Percentiles rank a stretch among this genome's conserved stretches.
Conservation (phyloP, 495 filamentous ascomycete species). For the Neurospora sp. region DNA sequence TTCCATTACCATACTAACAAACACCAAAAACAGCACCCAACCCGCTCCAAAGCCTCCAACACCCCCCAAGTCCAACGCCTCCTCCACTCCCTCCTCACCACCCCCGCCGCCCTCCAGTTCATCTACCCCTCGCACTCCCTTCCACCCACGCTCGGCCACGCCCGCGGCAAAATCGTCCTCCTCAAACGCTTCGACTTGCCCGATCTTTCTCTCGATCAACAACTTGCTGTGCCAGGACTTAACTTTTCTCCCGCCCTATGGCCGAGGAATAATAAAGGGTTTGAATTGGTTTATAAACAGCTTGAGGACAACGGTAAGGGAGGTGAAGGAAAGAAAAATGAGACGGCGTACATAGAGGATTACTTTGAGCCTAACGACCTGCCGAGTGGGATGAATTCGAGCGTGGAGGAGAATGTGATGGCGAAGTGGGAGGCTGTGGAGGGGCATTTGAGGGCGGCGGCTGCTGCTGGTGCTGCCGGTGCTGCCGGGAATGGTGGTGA, state of each 20-base stretch:
- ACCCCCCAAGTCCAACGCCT: slow-evolving; percentile 44
- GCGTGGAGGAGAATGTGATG: slow-evolving; percentile 46
- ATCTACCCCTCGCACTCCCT: slow-evolving; percentile 53
- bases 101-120: slow-evolving; percentile 47
- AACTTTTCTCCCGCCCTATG: slow-evolving; percentile 68
- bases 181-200: slow-evolving; percentile 61
- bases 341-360: slow-evolving; percentile 71
- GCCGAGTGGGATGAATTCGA: background rate
- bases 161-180: slow-evolving; percentile 67
- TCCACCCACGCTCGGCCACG: slow-evolving; percentile 59
- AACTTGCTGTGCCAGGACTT: slow-evolving; percentile 47
- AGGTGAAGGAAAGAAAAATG: slow-evolving; percentile 29
- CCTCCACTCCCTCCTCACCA: slow-evolving; percentile 51
- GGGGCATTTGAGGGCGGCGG: slow-evolving; percentile 57
- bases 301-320: background rate
- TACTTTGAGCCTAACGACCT: slow-evolving; percentile 70
- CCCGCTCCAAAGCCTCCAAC: slow-evolving; percentile 28
- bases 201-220: slow-evolving; percentile 26
- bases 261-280: slow-evolving; percentile 63
- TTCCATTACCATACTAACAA: background rate
- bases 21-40: background rate
- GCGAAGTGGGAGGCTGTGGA: slow-evolving; percentile 58
- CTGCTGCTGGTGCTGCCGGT: slow-evolving; percentile 10
- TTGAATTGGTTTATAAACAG: slow-evolving; percentile 18
- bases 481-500: background rate